Evolutionary conservation across 2,329 filamentous ascomycete species (phyloP), one percentile per base, ranked within the genome.

Genomic region (Venturia asperata): DNA sequence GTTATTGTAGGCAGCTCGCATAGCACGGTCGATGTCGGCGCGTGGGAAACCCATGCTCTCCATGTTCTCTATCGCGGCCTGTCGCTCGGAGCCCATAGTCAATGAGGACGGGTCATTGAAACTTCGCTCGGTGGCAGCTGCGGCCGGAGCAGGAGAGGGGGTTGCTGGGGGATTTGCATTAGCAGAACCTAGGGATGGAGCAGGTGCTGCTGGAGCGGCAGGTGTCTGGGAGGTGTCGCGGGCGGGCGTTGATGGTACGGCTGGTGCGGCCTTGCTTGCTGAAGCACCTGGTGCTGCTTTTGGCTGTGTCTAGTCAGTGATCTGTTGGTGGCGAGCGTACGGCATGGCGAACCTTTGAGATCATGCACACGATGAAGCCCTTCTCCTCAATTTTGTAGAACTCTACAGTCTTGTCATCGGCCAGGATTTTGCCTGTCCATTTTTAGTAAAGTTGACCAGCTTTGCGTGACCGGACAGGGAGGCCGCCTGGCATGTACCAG

Each of bases 321-420:
- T 19, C 13, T 34, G 49, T 52, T 61, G 61, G 63, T 64, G 66
- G 66, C 52, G 55, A 43, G 19, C 10, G 19, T 15, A n/a, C 4
- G 24, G 13, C 41, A 19, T 17, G n/a, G 37, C 64, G 24, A 81
- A 96, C 92, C 90, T 97, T 97, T 75, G 91, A 91, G 72, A 96
- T 88, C 87, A 99, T 96, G 81, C 94, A 99, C 67, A 99, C 94
- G 72, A 99, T 92, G 77, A 97, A 99, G 45, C 94, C 94, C 83
- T 97, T 99, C 84, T 97, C 94, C 79, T 99, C 93, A 69, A 99
- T 97, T 79, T 91, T 96, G 82, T 97, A 97, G 49, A 90, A 92
- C 77, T 92, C 91, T 71, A 99, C 90, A 2, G 92, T 96, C 75
- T 97, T 94, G 68, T 92, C 91, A 88, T 99, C 93, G 79, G 97